Base-by-base conservation (phyloP, 257 asterid genomes). In the Osmanthus fragrans region DNA sequence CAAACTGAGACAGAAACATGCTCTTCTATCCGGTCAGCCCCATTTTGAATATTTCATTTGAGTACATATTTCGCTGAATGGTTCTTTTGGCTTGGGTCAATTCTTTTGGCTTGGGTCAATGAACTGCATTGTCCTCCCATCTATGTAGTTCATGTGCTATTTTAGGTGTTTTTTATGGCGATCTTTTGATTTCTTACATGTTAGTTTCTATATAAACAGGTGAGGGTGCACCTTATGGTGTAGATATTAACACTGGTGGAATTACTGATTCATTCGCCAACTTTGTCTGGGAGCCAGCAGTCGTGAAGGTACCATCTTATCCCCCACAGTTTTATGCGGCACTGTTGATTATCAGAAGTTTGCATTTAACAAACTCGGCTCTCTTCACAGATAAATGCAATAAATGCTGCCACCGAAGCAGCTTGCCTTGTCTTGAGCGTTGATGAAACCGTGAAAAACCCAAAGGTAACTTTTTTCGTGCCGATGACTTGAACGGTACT, bases 211-310 rank as follows among this genome's bases (percentile, higher is more conserved):
- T 40, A n/a, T 73, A 34, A 81, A 68, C 82, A 87, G 89, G 87
- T 25, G 91, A 85, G 81, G 91, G 91, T 72, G 87, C 89, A 69
- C 76, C 86, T 63, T 87, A 81, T 73, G 91, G 91, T 78, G 89
- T 87, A 30, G 91, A 85, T 80, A 85, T 87, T 73, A 83, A 85
- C 81, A 87, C 91, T 36, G 91, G 91, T 73, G 89, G 89, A 77
- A 87, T 93, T 66, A 84, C 94, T 2, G 94, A 93, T 84, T 89
- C 97, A 68, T 90, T 90, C 75, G 93, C 96, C 36, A 90, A 86
- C 82, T 91, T 90, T 56, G 96, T 93, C 67, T 93, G 98, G 97
- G 98, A 93, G 84, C 97, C 96, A 16, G 86, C 97, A 73, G 96
- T 91, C 7, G 96, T 91, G 79, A 93, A 93, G 97, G 97, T 90